Base-by-base conservation (phyloP, 805 yeast genomes). In the Candida methanosorbosa region DNA sequence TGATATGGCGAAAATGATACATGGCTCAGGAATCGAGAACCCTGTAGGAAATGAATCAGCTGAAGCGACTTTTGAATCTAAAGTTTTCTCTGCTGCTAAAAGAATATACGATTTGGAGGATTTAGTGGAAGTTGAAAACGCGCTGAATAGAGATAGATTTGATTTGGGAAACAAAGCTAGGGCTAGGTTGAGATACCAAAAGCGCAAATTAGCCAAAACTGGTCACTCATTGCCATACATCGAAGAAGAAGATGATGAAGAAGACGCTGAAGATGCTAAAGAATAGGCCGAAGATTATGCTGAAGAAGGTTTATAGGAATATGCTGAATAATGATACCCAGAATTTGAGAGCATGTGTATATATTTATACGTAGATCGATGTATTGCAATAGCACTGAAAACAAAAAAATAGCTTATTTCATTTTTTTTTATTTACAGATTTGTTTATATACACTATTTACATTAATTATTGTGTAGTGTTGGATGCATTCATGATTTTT, bases 81-180 rank as follows among this genome's bases (percentile, higher is more conserved):
- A 27, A n/a, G 18, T 38, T 7, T 40, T 42, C 24, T 37, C 41
- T 16, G 18, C 42, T 7, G 45, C 46, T 6, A 26, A 37, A 20
- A 18, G 27, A n/a, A 29, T 38, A 8, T 50, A 50, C 37, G 46
- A 51, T 30, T 20, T 43, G 11, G 55, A 52, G 31, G 50, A 50
- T 16, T 35, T 51, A 9, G 36, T 43, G 4, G 51, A 51, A 31
- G 46, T 54, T 27, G 56, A 53, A 29, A 46, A 45, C 29, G 25
- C 46, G 18, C 31, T 54, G 9, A 48, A 49, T 33, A 39, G 42
- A 18, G 46, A 44, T 19, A 34, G 38, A 32, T 45, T 50, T 9
- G 32, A 27, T 33, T 32, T 33, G 16, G 34, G 25, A 15, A 40
- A 43, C 17, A 17, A n/a, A 25, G 18, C 7, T 9, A 6, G 21